A percentile compares a stretch with the other conserved stretches of the same genome.
Conservation (phyloP, 164 flowering plant genomes). For the Vitis labrusca region DNA sequence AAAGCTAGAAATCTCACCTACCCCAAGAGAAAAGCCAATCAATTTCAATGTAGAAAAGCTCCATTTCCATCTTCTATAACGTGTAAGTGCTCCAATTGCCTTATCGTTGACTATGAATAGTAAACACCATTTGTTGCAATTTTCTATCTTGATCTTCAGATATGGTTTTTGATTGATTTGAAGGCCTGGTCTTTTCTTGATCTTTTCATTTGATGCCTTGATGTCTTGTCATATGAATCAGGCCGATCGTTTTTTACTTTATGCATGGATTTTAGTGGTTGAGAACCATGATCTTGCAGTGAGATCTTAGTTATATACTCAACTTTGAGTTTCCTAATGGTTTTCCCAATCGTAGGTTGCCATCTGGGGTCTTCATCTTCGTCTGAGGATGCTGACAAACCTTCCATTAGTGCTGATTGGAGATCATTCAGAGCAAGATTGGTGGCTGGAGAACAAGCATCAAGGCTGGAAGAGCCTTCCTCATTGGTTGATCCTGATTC, state of each 20-base stretch:
- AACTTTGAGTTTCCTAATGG: not conserved
- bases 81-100: conserved; percentile 41
- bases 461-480: conserved; percentile 25
- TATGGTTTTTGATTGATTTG: not conserved
- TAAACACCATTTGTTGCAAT: not conserved
- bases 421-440: conserved; percentile 80
- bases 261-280: not conserved
- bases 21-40: conserved; percentile 18
- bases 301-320: too few species aligned
- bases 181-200: too few species aligned
- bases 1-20: conserved; percentile 22
- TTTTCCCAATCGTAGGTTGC: conserved; percentile 39
- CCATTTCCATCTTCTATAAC: conserved; percentile 23
- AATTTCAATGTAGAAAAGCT: conserved; percentile 18
- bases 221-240: too few species aligned
- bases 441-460: conserved; percentile 47
- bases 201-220: not conserved
- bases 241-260: too few species aligned
- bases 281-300: not conserved
- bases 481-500: conserved; percentile 35
- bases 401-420: conserved; percentile 54
- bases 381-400: conserved; percentile 32
- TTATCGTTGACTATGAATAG: not conserved
- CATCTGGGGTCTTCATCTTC: conserved; percentile 31
- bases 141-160: not conserved